Evolutionary conservation across 768 basidiomycete species (phyloP).

Genomic region (Vishniacozyma victoriae): DNA sequence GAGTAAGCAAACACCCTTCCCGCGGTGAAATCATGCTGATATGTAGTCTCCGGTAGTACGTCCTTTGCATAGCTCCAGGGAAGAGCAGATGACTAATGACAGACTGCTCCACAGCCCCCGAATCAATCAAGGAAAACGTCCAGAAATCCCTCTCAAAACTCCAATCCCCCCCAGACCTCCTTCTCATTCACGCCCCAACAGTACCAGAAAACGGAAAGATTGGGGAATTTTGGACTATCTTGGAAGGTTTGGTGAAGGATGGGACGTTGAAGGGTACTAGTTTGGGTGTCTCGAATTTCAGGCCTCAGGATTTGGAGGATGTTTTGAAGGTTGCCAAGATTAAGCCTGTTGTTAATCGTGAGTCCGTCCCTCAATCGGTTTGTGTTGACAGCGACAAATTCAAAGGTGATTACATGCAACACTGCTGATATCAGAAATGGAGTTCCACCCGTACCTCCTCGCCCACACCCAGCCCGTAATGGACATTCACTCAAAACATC

Average conservation of each 20-base stretch:
- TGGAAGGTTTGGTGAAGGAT: slow-evolving; percentile 24
- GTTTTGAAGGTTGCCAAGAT: slow-evolving; percentile 28
- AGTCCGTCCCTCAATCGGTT: neutral
- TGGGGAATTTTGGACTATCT: slow-evolving; percentile 25
- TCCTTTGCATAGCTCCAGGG: neutral
- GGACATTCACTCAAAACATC: slow-evolving; percentile 29
- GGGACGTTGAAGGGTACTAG: slow-evolving; percentile 20
- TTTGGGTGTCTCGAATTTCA: slow-evolving; percentile 43
- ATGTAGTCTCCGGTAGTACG: slow-evolving; percentile 13
- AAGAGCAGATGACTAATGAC: neutral
- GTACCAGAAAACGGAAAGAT: slow-evolving; percentile 36
- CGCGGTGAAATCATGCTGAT: neutral
- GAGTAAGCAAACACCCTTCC: slow-evolving; percentile 8
- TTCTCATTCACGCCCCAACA: slow-evolving; percentile 44
- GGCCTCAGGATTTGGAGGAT: slow-evolving; percentile 37
- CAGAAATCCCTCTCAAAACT: slow-evolving; percentile 18
- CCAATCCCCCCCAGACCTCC: slow-evolving; percentile 33
- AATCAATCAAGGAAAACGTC: slow-evolving; percentile 23
- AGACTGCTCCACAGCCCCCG: slow-evolving; percentile 2
- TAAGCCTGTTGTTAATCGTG: slow-evolving; percentile 44
- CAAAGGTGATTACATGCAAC: no score
- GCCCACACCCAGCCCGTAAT: slow-evolving; percentile 34
- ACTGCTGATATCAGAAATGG: slow-evolving; percentile 18
- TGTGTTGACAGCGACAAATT: no score
- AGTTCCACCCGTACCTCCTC: slow-evolving; percentile 46